Base-by-base conservation (phyloP, 2,329 filamentous ascomycete genomes). In the Aspergillus uvarum region DNA sequence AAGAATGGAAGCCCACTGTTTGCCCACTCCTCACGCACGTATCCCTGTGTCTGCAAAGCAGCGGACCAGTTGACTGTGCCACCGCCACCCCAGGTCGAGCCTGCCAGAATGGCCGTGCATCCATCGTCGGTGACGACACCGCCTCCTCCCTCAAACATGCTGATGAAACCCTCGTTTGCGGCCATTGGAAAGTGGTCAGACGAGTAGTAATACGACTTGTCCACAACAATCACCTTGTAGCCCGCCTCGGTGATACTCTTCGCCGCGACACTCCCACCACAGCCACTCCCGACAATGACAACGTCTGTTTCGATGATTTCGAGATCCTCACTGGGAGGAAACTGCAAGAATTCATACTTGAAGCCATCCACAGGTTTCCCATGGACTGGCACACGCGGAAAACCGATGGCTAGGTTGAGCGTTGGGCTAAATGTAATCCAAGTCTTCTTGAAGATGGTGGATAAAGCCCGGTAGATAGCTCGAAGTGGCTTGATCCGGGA, bases 1-100 rank as follows among this genome's bases (percentile, higher is more conserved):
- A 96, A 96, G 68, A 96, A 89, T 0, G 84, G 82, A 24, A 97
- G 79, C 0, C 87, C 87, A 16, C 77, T 54, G 19, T 84, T 80
- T 0, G 90, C 88, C 93, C 94, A 97, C 76, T 96, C 91, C 65
- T 86, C 81, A 3, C 92, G 85, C 1, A 96, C 90, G 64, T 83
- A 90, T 26, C 85, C 86, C 70, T 94, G 91, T 0, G 91, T 89
- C 66, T 88, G 85, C 16, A 88, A 71, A 4, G 82, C 83, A 5
- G 85, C 85, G 24, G 81, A 89, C 92, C 92, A 97, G 75, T 97
- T 97, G 67, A 96, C 77, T 0, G 91, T 92, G 5, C 92, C 92
- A 58, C 93, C 93, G 47, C 93, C 93, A 31, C 93, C 93, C 86
- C 89, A 96, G 32, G 85, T 85, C 58, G 86, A 84, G 1, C 90